Evolutionary conservation across 352 stramenopile genomes (phyloP).

Genomic region (Phytopythium litorale): DNA sequence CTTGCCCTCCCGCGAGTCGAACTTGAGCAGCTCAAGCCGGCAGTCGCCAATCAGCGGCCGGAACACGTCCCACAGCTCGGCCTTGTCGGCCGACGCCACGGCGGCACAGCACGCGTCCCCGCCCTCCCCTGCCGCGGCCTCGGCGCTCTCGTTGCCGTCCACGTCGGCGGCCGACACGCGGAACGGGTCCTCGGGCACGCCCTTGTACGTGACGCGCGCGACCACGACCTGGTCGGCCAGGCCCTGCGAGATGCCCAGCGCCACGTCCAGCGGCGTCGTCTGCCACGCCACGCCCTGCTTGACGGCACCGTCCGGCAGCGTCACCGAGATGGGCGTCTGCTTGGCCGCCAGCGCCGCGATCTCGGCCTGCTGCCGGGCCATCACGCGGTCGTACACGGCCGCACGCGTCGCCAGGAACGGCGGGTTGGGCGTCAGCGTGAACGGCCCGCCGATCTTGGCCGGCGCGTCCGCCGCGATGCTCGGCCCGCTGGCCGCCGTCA

Average conservation of each 20-base stretch:
- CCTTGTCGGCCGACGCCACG: conserved; percentile 33
- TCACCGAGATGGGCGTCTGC: conserved; percentile 93
- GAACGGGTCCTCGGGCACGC: conserved; percentile 66
- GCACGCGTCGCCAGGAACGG: conserved; percentile 77
- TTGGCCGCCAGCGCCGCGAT: conserved; percentile 79
- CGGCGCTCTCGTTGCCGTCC: conserved; percentile 77
- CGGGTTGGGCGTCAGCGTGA: conserved; percentile 78
- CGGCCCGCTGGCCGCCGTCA: conserved; percentile 73
- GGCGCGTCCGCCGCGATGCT: conserved; percentile 43
- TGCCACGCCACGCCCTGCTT: conserved; percentile 91
- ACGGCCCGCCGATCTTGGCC: conserved; percentile 80
- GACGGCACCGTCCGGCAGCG: conserved; percentile 94
- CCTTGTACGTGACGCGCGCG: conserved; percentile 89
- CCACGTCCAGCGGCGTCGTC: conserved; percentile 97
- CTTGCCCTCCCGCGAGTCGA: conserved; percentile 95
- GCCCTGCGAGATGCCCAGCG: conserved; percentile 92
- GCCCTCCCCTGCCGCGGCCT: conserved; percentile 24
- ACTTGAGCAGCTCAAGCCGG: conserved; percentile 97
- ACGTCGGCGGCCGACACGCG: conserved; percentile 82
- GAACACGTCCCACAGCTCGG: conserved; percentile 96
- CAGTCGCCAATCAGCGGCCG: conserved; percentile 96
- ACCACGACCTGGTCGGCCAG: conserved; percentile 93
- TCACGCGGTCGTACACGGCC: conserved; percentile 86
- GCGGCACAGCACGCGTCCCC: conserved; percentile 47
- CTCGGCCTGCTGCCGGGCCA: conserved; percentile 59